Base-by-base conservation (phyloP, 306 rosid genomes). In the Inga oerstediana region DNA sequence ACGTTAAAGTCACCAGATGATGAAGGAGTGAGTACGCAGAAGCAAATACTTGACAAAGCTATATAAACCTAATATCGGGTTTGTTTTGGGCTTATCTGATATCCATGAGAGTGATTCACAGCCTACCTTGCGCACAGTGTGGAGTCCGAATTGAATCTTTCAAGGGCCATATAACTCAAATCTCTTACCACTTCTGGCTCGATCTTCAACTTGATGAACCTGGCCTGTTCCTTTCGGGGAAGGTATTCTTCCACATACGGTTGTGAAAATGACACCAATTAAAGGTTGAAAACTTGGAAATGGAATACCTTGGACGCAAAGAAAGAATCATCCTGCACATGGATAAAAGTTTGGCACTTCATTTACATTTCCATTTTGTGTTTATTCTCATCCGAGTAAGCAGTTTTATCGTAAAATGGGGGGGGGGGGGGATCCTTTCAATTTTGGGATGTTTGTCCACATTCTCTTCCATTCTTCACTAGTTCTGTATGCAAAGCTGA, bases 221-320 rank as follows among this genome's bases (percentile, higher is more conserved):
- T 35, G 24, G 32, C 27, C 11, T 14, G 35, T 76, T 13, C 22
- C 8, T 76, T 76, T 41, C 6, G 48, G 54, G 30, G 70, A 59
- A 59, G 20, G 5, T 54, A 75, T 54, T 37, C 32, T n/a, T 10
- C 66, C 20, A 10, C 79, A 6, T 52, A 2, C 15, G 41, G 8
- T 76, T 5, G 41, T 24, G 79, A 39, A 24, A 58, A 22, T 39
- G 41, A 78, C 65, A 32, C 10, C n/a, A 65, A 24, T 16, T 3
- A 59, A 59, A 59, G 64, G 11, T 32, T 41, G 30, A 20, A 41
- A 20, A 70, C 12, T 17, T 45, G 48, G 12, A 15, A 71, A 24
- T 56, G 56, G 78, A 80, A 58, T 72, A 32, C 11, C 84, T 72
- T 80, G 72, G 64, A 58, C 24, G 72, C 24, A 72, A 59, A 72